Conservation (phyloP, 805 yeast species). For the Komagataella phaffii region DNA sequence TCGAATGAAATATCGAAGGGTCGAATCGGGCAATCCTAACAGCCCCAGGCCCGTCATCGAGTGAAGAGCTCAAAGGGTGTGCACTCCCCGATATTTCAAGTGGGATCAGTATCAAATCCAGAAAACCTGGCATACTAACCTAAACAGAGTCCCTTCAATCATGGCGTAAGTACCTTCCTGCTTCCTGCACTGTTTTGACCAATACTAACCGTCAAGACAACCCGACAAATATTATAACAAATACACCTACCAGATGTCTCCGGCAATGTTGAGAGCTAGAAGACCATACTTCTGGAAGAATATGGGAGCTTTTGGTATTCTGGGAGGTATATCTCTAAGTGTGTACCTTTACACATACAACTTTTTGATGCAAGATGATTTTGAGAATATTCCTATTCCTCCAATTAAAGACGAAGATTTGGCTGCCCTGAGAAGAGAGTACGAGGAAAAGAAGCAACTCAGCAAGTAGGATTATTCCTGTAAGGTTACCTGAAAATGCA, state of each 20-base stretch:
- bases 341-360: conserved; percentile 55
- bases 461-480: neutral
- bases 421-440: conserved; percentile 58
- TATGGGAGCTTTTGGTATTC: conserved; percentile 42
- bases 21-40: neutral
- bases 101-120: neutral
- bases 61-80: neutral
- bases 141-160: neutral
- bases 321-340: conserved; percentile 54
- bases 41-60: neutral
- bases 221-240: conserved; percentile 25
- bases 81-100: neutral
- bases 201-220: conserved; percentile 3
- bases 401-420: conserved; percentile 76
- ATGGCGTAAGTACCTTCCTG: neutral
- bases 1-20: neutral
- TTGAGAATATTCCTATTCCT: conserved; percentile 87
- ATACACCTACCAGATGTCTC: conserved; percentile 60
- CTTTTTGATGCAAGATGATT: conserved; percentile 63
- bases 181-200: neutral
- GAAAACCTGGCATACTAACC: neutral
- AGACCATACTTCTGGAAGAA: conserved; percentile 75
- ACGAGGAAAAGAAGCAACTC: conserved; percentile 29
- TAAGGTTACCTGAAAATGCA: neutral
- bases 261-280: conserved; percentile 86